Evolutionary conservation across 108 stramenopile species (phyloP).

Genomic region (Fistulifera pelliculosa): DNA sequence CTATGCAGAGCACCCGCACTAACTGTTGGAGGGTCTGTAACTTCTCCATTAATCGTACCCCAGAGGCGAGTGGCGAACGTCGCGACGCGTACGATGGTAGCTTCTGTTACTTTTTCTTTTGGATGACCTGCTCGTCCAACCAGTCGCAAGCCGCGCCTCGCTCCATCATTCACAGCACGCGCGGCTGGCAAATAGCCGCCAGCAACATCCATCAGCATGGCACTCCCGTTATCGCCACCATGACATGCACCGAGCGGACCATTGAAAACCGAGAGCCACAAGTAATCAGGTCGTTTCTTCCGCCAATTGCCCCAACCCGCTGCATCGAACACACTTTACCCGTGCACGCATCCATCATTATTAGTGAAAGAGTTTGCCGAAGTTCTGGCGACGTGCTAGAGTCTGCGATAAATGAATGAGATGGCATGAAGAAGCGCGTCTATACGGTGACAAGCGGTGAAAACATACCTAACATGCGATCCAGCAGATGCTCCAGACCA

Average conservation of each 20-base stretch:
- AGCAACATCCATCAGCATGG: constrained; percentile 45
- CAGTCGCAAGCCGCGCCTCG: constrained; percentile 58
- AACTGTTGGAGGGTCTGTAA: background rate
- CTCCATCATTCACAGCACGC: constrained; percentile 79
- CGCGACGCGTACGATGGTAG: constrained; percentile 57
- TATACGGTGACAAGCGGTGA: constrained; percentile 2
- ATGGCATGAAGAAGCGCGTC: background rate
- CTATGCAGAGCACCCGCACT: background rate
- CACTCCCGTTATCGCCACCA: constrained; percentile 76
- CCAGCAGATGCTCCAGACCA: constrained; percentile 66
- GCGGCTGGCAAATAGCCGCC: constrained; percentile 62
- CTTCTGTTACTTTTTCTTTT: constrained; percentile 30
- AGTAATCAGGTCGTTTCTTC: constrained; percentile 44
- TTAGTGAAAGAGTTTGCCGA: constrained; percentile 58
- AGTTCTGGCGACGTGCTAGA: constrained; percentile 52
- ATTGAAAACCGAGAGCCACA: constrained; percentile 52
- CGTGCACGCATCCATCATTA: constrained; percentile 83
- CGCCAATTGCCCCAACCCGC: constrained; percentile 62
- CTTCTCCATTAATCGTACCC: constrained; percentile 81
- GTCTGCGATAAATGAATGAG: constrained; percentile 8
- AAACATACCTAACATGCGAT: constrained; percentile 48
- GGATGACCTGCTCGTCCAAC: constrained; percentile 51
- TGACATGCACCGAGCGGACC: constrained; percentile 73
- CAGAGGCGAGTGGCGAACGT: constrained; percentile 70
- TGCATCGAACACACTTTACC: constrained; percentile 82